Evolutionary conservation across 1,139 yeast species (phyloP).

Genomic region (Magnusiomyces paraingens): DNA sequence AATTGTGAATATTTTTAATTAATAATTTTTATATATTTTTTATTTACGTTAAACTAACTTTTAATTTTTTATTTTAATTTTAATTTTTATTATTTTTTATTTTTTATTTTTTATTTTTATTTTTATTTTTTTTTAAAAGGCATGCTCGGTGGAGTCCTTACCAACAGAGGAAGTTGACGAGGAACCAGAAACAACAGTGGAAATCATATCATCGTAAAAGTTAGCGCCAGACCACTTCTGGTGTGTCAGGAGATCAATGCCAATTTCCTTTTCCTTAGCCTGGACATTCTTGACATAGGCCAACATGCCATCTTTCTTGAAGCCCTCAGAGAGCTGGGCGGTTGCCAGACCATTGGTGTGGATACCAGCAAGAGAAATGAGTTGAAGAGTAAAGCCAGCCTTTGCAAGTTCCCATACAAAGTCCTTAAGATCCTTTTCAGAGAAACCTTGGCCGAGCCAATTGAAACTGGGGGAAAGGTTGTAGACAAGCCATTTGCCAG

Average conservation of each 20-base stretch:
- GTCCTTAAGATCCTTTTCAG: constrained; percentile 39
- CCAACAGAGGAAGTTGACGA: constrained; percentile 44
- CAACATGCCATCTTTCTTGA: constrained; percentile 46
- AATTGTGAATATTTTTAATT: too few species aligned
- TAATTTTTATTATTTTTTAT: too few species aligned
- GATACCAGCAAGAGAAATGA: constrained; percentile 50
- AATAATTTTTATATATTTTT: too few species aligned
- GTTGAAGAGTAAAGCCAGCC: constrained; percentile 47
- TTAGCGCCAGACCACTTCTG: constrained; percentile 58
- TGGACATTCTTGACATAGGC: constrained; percentile 52
- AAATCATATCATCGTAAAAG: constrained; percentile 43
- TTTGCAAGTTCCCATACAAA: constrained; percentile 52
- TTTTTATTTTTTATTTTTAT: too few species aligned
- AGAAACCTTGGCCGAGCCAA: constrained; percentile 51
- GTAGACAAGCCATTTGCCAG: constrained; percentile 52
- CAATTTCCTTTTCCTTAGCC: constrained; percentile 38
- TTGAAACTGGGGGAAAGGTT: constrained; percentile 54
- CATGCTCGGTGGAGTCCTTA: constrained; percentile 43
- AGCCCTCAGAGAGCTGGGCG: constrained; percentile 43
- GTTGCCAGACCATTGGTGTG: constrained; percentile 48
- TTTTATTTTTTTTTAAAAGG: not conserved
- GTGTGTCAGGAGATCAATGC: constrained; percentile 50
- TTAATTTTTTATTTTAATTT: too few species aligned
- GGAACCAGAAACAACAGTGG: constrained; percentile 42
- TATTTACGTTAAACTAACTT: too few species aligned